These are phyloP conservation scores for Ploettnerulaceae sp. DNA, from an alignment of 2,329 filamentous ascomycete genomes.

Conservation along the genomic window DNA sequence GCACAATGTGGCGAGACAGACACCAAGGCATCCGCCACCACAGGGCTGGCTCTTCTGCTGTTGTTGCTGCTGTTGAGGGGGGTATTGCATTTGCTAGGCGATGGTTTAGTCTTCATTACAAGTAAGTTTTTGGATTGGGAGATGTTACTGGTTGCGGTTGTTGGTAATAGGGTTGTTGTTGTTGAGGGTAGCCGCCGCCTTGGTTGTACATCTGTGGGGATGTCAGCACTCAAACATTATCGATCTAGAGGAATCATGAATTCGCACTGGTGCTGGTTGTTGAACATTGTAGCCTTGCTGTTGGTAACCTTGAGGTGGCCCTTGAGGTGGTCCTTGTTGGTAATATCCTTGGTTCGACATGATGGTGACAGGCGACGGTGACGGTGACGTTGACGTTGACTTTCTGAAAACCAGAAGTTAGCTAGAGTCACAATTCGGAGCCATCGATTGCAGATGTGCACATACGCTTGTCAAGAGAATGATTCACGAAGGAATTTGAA, in stretches of 20 bases:
- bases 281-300: constrained; percentile 13
- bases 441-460: too few relatives aligned
- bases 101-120: too few relatives aligned
- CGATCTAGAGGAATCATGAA: neutral
- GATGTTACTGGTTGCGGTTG: constrained; percentile 10
- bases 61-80: constrained; percentile 40
- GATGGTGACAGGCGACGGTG: too few relatives aligned
- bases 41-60: constrained; percentile 35
- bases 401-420: too few relatives aligned
- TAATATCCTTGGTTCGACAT: constrained; percentile 38
- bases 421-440: too few relatives aligned
- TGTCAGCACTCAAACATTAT: neutral
- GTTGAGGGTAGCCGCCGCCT: constrained; percentile 12
- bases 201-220: neutral
- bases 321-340: constrained; percentile 22
- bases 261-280: neutral
- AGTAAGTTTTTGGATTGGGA: constrained; percentile 11
- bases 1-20: constrained; percentile 44
- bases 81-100: constrained; percentile 43
- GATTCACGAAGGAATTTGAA: too few relatives aligned
- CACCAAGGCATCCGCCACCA: constrained; percentile 40
- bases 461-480: too few relatives aligned
- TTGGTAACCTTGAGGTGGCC: constrained; percentile 1
- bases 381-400: too few relatives aligned
- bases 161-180: constrained; percentile 20